Conservation (phyloP, 1,139 yeast species). For the Kurtzmaniella quercitrusa region DNA sequence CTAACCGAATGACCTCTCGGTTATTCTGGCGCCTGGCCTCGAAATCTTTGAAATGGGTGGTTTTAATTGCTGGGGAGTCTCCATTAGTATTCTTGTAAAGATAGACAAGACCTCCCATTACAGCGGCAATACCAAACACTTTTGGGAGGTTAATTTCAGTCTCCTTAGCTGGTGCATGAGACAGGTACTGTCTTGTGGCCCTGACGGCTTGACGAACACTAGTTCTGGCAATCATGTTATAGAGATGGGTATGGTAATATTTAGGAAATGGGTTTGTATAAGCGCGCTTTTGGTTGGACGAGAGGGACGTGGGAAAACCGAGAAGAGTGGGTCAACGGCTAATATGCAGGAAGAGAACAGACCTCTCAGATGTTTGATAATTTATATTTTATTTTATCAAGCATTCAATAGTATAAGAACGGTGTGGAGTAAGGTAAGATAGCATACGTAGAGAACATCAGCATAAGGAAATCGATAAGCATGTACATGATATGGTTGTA, state of each 20-base stretch:
- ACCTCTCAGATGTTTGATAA: no score
- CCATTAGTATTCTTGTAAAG: conserved; percentile 35
- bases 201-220: conserved; percentile 12
- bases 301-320: not conserved
- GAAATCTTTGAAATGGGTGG: conserved; percentile 33
- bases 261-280: conserved; percentile 1
- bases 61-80: conserved; percentile 33
- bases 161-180: conserved; percentile 25
- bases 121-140: conserved; percentile 39
- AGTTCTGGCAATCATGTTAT: conserved; percentile 23
- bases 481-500: no score
- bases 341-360: no score
- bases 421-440: no score
- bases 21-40: conserved; percentile 31
- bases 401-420: no score
- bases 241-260: not conserved
- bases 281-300: conserved; percentile 2
- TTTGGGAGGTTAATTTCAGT: conserved; percentile 38
- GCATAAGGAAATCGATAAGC: no score
- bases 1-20: conserved; percentile 19
- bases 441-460: no score
- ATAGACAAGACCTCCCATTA: conserved; percentile 33
- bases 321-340: not conserved
- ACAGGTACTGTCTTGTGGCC: conserved; percentile 11
- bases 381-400: no score